Conservation (phyloP, 306 rosid genomes). For the Cucumis sativus region Cucumber_9930_V3 NC_026657.2:34464501-34465000, state of each 20-base stretch:
- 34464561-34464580: constrained; percentile 61
- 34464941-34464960: background rate
- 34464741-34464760: background rate
- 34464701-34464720: background rate
- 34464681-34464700: background rate
- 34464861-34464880: background rate
- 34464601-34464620: background rate
- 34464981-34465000: background rate
- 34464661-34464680: background rate
- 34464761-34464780: too few species aligned
- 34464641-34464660: background rate
- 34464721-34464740: background rate
- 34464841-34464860: too few species aligned
- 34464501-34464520: constrained; percentile 63
- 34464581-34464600: constrained; percentile 16
- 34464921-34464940: background rate
- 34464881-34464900: background rate
- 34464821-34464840: too few species aligned
- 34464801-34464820: too few species aligned
- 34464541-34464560: constrained; percentile 48
- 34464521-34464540: constrained; percentile 72
- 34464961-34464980: background rate
- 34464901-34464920: too few species aligned
- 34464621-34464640: background rate
- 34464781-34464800: too few species aligned